Base-by-base conservation (phyloP, 2,329 filamentous ascomycete genomes). In the Metarhizium anisopliae region DNA sequence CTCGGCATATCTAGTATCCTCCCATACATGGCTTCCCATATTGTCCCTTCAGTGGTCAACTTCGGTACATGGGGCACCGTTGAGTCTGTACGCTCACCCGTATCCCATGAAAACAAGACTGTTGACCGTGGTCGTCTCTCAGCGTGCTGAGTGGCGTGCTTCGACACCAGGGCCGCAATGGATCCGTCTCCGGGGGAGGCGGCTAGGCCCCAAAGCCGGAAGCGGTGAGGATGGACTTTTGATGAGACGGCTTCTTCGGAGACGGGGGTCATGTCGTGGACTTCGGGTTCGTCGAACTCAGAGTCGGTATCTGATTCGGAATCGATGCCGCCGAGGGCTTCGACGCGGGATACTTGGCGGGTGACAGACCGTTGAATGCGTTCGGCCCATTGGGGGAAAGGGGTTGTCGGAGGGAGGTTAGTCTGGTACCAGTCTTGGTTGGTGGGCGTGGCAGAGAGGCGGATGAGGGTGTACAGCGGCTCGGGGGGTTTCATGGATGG, bases 11-110 rank as follows among this genome's bases (percentile, higher is more conserved):
- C 69, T 0, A 72, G 68, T 0, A 77, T 78, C n/a, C 69, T 68
- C 18, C 78, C 80, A 61, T 84, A 83, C 76, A 83, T 80, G 74
- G 77, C 81, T 58, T 83, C 77, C 75, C 80, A 83, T 49, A 79
- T 70, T 42, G 70, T 68, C 0, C 74, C 81, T 64, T 84, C 81
- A 2, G 80, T 81, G n/a, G 77, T 78, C 20, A 79, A 66, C 53
- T 57, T 61, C 30, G 55, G 54, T 43, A 50, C 18, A 16, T 36
- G 16, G 42, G 25, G 40, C 16, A 43, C 16, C n/a, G 55, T 51
- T 0, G 32, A 35, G 0, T 56, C 55, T 6, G 60, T 55, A 5
- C 52, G 51, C 35, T 52, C 54, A 1, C 56, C 60, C 16, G 20
- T 63, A 59, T 60, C 62, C 63, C 65, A 70, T 4, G 68, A 69